These are phyloP conservation scores for Entomortierella beljakovae DNA, from an alignment of 192 early-diverging fungal genomes.

Conservation along the genomic window DNA sequence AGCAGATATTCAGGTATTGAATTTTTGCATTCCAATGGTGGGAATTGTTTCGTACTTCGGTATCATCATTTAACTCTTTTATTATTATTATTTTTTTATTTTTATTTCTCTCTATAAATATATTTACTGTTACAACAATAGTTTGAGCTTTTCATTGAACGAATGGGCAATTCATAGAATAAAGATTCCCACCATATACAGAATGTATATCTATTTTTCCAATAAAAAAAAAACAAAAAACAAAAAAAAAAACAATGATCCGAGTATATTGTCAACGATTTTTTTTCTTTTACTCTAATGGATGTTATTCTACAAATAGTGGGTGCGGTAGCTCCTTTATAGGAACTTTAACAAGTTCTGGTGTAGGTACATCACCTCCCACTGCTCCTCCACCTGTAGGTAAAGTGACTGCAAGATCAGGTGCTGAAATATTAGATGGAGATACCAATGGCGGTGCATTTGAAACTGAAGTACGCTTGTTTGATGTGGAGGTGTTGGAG, in stretches of 20 bases:
- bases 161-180: not conserved
- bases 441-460: not conserved
- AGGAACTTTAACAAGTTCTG: constrained; percentile 22
- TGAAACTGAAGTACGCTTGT: constrained; percentile 1
- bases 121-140: not conserved
- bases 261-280: no score
- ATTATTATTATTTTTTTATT: not conserved
- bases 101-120: not conserved
- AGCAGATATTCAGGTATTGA: constrained; percentile 36
- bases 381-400: constrained; percentile 1
- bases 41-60: not conserved
- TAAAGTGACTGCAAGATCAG: constrained; percentile 14
- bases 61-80: not conserved
- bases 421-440: constrained; percentile 2
- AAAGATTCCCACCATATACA: not conserved
- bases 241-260: not conserved
- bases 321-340: constrained; percentile 43
- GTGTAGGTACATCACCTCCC: not conserved
- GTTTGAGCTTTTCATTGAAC: constrained; percentile 32
- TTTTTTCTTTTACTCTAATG: no score
- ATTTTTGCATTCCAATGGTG: not conserved
- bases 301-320: constrained; percentile 46
- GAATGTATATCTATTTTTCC: not conserved
- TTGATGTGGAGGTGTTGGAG: constrained; percentile 1
- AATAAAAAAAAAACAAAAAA: not conserved